Base-by-base conservation (phyloP, 805 yeast species). In the Clavispora vitiphila region DNA sequence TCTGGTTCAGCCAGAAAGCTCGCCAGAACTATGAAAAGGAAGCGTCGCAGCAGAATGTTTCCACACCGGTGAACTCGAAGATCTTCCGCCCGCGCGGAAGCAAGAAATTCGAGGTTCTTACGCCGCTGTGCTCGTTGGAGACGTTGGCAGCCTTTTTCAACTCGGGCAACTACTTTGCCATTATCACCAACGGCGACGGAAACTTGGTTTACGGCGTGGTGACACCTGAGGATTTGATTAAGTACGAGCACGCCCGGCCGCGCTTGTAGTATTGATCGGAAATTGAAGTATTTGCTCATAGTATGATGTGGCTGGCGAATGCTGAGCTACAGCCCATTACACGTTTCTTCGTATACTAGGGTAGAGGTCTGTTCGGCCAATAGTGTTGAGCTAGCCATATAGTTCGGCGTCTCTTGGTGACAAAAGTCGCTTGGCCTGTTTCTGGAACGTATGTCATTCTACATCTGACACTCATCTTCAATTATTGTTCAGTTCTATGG, bases 191-290 rank as follows among this genome's bases (percentile, higher is more conserved):
- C 47, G 69, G 58, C 20, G 69, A 69, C 36, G 72, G 78, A 5
- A 67, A 67, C 47, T 71, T 77, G 54, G 81, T 78, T 9, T 68
- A 78, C 40, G 83, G 81, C 5, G 81, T 78, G 14, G 82, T 79
- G 22, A 76, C 80, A 2, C 63, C 63, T 1, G 62, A 58, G 35
- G 63, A 58, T 40, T 52, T 58, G 47, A 46, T 41, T 12, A 52
- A 50, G 43, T 58, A 53, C 42, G 62, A 57, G 41, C 49, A 49
- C 25, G 41, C 54, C 7, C 48, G 56, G 4, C 56, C 56, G n/a
- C 50, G 50, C 4, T 37, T 52, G 36, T 52, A 30, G 39, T 26
- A 24, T 9, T n/a, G n/a, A n/a, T n/a, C n/a, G n/a, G n/a, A n/a
- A n/a, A n/a, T n/a, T n/a, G n/a, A n/a, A n/a, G n/a, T n/a, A n/a